Evolutionary conservation across 2,329 filamentous ascomycete species (phyloP).

Genomic region (Chalaropsis thielavioides): DNA sequence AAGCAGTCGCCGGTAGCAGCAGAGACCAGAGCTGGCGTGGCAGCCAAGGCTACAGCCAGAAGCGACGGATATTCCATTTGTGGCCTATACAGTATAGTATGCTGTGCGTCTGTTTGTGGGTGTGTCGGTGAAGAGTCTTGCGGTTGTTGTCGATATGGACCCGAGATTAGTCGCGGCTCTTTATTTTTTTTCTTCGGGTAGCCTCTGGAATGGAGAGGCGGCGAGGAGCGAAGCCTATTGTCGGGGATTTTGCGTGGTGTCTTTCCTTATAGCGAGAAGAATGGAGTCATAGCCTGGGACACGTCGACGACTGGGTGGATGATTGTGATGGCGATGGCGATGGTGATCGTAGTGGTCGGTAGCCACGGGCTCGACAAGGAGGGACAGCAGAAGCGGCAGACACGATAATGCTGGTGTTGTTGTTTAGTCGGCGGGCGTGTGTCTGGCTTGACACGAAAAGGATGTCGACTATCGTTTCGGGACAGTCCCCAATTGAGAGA

Average conservation of each 20-base stretch:
- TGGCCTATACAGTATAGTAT: too few species aligned
- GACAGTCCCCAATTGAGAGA: not conserved
- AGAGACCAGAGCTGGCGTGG: conserved; percentile 12
- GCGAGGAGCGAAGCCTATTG: conserved; percentile 1
- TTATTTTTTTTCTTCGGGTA: too few species aligned
- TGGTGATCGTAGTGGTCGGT: not conserved
- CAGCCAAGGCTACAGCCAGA: conserved; percentile 9
- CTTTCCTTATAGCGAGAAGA: conserved; percentile 12
- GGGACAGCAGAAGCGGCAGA: too few species aligned
- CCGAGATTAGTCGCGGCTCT: too few species aligned
- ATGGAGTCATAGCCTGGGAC: conserved; percentile 1
- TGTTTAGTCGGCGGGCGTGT: too few species aligned
- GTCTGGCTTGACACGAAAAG: not conserved
- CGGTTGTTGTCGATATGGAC: too few species aligned
- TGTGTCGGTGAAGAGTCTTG: too few species aligned
- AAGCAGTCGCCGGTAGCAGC: conserved; percentile 15
- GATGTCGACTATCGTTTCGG: not conserved
- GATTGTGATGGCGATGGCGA: not conserved
- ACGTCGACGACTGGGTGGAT: not conserved
- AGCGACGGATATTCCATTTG: conserved; percentile 12
- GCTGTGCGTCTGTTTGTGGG: too few species aligned
- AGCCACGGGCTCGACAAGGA: not conserved
- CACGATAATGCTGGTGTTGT: not conserved
- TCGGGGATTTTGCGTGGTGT: conserved; percentile 2
- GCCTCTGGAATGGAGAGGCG: not conserved